phyloP scores from a whole-genome alignment of 1,284 basidiomycete genomes.

The Melampsora larici-populina region DNA sequence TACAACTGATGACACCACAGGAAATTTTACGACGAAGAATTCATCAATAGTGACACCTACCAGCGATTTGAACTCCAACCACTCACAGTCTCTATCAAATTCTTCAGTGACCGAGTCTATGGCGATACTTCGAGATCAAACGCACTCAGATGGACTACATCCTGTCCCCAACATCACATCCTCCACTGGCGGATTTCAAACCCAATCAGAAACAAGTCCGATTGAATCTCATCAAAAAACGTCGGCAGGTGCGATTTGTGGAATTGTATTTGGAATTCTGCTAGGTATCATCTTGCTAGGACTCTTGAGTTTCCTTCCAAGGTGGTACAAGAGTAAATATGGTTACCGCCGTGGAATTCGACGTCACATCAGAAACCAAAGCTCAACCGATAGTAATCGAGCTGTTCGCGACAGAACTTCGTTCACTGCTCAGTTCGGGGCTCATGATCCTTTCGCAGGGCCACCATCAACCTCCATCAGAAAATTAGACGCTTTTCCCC shows the following conservation, averaged over 20 bases:
- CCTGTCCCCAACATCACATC: no score
- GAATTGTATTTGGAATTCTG: neutral
- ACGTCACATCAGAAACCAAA: neutral
- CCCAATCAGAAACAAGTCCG: no score
- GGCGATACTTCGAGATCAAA: no score
- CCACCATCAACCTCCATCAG: conserved; percentile 22
- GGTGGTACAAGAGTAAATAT: conserved; percentile 13
- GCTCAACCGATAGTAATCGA: conserved; percentile 36
- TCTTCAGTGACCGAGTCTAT: no score
- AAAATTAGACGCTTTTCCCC: conserved; percentile 16
- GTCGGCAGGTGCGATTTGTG: neutral
- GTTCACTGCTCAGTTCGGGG: conserved; percentile 11
- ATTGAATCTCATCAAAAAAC: neutral
- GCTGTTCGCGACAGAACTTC: conserved; percentile 35
- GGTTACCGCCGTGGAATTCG: conserved; percentile 9
- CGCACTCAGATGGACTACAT: no score
- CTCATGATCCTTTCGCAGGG: conserved; percentile 23
- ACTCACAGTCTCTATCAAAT: no score
- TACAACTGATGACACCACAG: neutral
- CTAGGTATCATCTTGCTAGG: neutral
- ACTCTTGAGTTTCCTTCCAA: conserved; percentile 2
- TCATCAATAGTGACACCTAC: neutral
- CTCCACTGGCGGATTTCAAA: no score
- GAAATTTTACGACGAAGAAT: neutral
- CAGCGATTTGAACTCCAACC: neutral